Conservation (phyloP, 148 eudicot species). For the Heliamphora exappendiculata region DNA sequence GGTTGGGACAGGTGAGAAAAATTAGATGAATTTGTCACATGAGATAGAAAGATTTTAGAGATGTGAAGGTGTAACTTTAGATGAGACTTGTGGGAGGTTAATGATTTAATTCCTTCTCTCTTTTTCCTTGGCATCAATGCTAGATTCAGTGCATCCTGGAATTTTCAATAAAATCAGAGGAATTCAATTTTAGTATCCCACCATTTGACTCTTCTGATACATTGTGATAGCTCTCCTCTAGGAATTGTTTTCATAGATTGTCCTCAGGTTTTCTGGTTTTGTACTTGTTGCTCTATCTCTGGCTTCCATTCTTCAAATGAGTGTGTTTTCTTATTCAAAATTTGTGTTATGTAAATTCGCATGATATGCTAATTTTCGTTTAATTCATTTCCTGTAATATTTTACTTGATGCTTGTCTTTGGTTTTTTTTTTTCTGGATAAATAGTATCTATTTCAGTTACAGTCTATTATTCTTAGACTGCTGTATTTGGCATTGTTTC, state of each 20-base stretch:
- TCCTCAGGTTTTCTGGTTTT: neutral
- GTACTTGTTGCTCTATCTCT: neutral
- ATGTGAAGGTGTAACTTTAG: neutral
- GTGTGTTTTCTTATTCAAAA: neutral
- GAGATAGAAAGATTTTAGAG: neutral
- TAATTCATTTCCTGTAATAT: neutral
- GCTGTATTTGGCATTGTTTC: slow-evolving; percentile 9
- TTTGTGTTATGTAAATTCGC: neutral
- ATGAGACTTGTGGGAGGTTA: neutral
- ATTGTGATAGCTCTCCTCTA: neutral
- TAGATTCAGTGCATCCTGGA: neutral
- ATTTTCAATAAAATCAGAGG: neutral
- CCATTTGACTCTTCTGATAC: neutral
- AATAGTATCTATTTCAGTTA: neutral
- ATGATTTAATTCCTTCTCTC: neutral
- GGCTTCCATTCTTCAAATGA: neutral
- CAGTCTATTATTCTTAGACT: neutral
- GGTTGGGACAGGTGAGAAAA: neutral
- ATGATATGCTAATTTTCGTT: neutral
- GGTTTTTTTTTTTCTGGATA: neutral
- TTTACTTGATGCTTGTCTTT: neutral
- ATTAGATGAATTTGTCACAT: neutral
- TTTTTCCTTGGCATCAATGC: neutral
- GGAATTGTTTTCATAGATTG: neutral
- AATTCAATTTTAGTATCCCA: neutral